Conservation (phyloP, 2,329 filamentous ascomycete genomes). For the Alternaria angustiovoidea region DNA sequence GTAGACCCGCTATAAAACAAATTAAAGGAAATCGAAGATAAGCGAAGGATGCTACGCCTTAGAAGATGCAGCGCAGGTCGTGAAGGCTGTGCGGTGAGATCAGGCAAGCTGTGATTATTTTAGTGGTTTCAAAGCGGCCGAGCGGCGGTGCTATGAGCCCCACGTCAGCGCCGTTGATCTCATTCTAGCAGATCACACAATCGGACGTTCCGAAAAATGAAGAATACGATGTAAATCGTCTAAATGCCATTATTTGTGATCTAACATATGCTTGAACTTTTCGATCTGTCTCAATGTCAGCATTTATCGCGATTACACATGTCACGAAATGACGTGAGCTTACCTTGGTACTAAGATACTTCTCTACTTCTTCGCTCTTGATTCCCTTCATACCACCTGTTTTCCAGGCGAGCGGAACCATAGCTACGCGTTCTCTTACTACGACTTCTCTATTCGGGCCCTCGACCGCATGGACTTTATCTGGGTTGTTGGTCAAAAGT, state of each 20-base stretch:
- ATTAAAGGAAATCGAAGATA: neutral
- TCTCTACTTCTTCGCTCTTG: conserved; percentile 86
- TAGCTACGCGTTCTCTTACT: conserved; percentile 89
- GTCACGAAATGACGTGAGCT: conserved; percentile 32
- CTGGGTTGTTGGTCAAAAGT: conserved; percentile 94
- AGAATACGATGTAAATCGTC: neutral
- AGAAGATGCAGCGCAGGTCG: conserved; percentile 3
- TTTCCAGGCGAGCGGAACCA: conserved; percentile 95
- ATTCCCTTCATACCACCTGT: conserved; percentile 80
- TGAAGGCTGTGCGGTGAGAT: conserved; percentile 2
- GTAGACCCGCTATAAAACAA: neutral
- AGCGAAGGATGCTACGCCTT: neutral
- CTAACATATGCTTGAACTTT: conserved; percentile 63
- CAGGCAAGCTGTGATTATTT: conserved; percentile 5
- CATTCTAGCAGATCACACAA: neutral
- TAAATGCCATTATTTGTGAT: conserved; percentile 17
- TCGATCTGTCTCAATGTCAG: conserved; percentile 53
- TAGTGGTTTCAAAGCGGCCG: conserved; percentile 8
- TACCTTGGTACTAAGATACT: conserved; percentile 94
- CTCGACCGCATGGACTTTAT: conserved; percentile 94
- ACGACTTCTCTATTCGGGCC: conserved; percentile 87
- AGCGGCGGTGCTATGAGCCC: conserved; percentile 3
- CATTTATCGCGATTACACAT: conserved; percentile 12
- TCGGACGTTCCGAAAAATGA: neutral
- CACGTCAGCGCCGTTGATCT: conserved; percentile 7